phyloP scores from a whole-genome alignment of 108 stramenopile species.

The Tribonema minus region DNA sequence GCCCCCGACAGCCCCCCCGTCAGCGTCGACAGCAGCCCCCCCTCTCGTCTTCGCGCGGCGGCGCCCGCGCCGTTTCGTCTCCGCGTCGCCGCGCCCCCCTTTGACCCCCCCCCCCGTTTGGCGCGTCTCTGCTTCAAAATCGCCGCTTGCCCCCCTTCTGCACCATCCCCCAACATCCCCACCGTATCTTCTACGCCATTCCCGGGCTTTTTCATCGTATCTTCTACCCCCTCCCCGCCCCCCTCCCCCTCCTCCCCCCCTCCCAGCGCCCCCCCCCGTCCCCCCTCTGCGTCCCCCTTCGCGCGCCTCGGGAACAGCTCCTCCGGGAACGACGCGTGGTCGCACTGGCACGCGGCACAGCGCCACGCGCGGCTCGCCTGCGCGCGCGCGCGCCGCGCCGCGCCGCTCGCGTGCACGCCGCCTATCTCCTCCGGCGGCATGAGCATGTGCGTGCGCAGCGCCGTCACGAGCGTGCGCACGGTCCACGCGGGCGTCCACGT shows the following conservation, averaged over 20 bases:
- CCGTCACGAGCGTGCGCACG: constrained; percentile 18
- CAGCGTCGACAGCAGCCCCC: no score
- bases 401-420: constrained; percentile 6
- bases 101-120: no score
- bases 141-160: no score
- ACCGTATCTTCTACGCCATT: no score
- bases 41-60: no score
- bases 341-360: constrained; percentile 20
- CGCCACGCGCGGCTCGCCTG: constrained; percentile 1
- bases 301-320: constrained; percentile 3
- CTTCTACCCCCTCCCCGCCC: neutral
- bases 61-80: no score
- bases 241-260: neutral
- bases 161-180: no score
- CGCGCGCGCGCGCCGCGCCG: constrained; percentile 8
- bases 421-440: constrained; percentile 29
- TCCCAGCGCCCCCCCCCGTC: neutral
- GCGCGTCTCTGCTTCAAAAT: no score
- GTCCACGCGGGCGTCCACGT: constrained; percentile 39
- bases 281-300: neutral
- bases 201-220: no score
- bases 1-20: no score
- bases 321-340: constrained; percentile 3
- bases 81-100: no score
- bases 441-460: constrained; percentile 39